A percentile compares a stretch with the other conserved stretches of the same genome.
Conservation (phyloP, 2,329 filamentous ascomycete species). For the Aaosphaeria arxii region DNA sequence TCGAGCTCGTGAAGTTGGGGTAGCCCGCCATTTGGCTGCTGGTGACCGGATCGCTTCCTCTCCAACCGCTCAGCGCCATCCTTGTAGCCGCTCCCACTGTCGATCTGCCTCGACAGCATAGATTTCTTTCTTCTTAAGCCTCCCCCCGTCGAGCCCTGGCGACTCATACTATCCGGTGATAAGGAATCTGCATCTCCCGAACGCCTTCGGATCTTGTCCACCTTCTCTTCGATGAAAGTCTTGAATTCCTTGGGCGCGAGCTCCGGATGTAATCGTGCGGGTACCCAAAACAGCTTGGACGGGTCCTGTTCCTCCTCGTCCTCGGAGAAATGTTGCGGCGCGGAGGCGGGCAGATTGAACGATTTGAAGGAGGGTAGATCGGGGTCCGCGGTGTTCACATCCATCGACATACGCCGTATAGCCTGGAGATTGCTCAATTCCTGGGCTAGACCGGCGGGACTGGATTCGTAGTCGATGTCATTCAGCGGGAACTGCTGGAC, state of each 20-base stretch:
- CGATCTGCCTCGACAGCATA: conserved; percentile 90
- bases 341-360: conserved; percentile 61
- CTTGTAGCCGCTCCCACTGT: conserved; percentile 70
- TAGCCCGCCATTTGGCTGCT: conserved; percentile 47
- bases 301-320: conserved; percentile 87
- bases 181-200: conserved; percentile 68
- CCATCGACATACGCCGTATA: conserved; percentile 90
- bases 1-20: conserved; percentile 66
- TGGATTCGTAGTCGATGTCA: conserved; percentile 84
- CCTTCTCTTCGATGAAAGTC: conserved; percentile 88
- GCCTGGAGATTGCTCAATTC: conserved; percentile 91
- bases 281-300: conserved; percentile 90
- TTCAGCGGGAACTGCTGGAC: conserved; percentile 70
- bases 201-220: conserved; percentile 82
- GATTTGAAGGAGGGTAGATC: conserved; percentile 71
- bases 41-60: conserved; percentile 62
- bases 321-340: conserved; percentile 64
- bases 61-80: conserved; percentile 82
- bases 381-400: conserved; percentile 68
- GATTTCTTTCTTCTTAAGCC: conserved; percentile 85
- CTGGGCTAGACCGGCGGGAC: conserved; percentile 84
- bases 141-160: conserved; percentile 51
- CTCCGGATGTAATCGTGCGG: conserved; percentile 89
- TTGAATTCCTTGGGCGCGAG: conserved; percentile 95
- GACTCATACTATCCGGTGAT: conserved; percentile 54